Evolutionary conservation across 176 grass and related monocot genomes (phyloP).

Genomic region (Miscanthus lutarioriparius): DNA sequence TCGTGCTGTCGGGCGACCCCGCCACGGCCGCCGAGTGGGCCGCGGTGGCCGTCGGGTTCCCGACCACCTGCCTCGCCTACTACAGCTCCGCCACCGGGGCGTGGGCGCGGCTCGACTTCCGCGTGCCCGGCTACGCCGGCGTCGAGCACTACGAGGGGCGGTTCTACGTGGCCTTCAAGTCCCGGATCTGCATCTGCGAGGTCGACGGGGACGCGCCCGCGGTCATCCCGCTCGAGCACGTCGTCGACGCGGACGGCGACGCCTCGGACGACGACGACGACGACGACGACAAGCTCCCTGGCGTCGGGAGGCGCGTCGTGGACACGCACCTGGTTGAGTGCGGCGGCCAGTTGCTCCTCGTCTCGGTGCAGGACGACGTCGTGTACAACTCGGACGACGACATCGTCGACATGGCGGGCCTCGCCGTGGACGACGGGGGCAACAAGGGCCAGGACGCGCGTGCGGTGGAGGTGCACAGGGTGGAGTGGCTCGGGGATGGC

Average conservation of each 20-base stretch:
- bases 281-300: neutral
- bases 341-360: slow-evolving; percentile 33
- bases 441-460: neutral
- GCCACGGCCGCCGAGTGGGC: slow-evolving; percentile 22
- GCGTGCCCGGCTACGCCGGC: slow-evolving; percentile 39
- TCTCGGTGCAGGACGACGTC: slow-evolving; percentile 30
- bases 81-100: slow-evolving; percentile 35
- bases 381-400: slow-evolving; percentile 32
- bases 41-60: slow-evolving; percentile 47
- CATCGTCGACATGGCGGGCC: neutral
- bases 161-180: slow-evolving; percentile 51
- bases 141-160: slow-evolving; percentile 38
- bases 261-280: slow-evolving; percentile 31
- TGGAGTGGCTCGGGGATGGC: neutral
- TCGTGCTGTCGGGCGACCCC: slow-evolving; percentile 45
- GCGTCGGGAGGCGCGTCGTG: neutral
- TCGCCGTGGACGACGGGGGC: neutral
- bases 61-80: slow-evolving; percentile 38
- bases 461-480: slow-evolving; percentile 41
- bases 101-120: slow-evolving; percentile 37
- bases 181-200: slow-evolving; percentile 19
- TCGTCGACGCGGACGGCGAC: neutral
- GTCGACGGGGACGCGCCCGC: neutral
- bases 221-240: slow-evolving; percentile 32
- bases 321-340: slow-evolving; percentile 51